These are phyloP conservation scores for Phytophthora uliginosa DNA, from an alignment of 352 stramenopile species.

Conservation along the genomic window DNA sequence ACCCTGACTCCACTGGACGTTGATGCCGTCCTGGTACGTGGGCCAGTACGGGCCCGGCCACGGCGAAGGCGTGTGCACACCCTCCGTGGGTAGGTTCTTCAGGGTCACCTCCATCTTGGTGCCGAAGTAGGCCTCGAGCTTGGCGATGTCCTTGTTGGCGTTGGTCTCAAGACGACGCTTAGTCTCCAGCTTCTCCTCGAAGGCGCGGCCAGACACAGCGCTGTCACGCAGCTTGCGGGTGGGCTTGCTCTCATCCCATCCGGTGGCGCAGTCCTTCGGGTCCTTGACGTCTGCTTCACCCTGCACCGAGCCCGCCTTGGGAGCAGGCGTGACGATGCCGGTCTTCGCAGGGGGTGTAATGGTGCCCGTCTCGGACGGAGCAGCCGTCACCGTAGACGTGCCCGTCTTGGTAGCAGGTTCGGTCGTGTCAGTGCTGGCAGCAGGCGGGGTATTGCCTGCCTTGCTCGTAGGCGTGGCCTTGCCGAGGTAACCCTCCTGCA, in stretches of 20 bases:
- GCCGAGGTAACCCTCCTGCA: conserved; percentile 21
- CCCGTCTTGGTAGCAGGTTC: conserved; percentile 16
- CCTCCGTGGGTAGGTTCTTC: conserved; percentile 33
- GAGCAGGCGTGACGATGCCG: background rate
- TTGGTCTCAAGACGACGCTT: conserved; percentile 31
- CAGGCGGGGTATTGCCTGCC: background rate
- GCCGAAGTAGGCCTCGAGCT: conserved; percentile 36
- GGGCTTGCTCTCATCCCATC: conserved; percentile 31
- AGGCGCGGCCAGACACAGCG: conserved; percentile 11
- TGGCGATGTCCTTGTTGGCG: conserved; percentile 35
- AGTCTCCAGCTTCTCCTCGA: conserved; percentile 16
- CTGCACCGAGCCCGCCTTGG: background rate
- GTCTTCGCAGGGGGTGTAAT: conserved; percentile 2
- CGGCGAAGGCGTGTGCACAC: conserved; percentile 24
- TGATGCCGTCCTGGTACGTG: conserved; percentile 77
- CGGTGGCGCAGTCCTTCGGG: conserved; percentile 37
- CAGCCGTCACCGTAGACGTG: conserved; percentile 3
- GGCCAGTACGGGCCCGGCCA: conserved; percentile 75
- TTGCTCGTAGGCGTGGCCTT: background rate
- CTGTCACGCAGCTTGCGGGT: conserved; percentile 27
- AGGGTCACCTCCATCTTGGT: conserved; percentile 36
- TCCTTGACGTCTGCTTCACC: background rate
- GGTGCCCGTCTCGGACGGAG: conserved; percentile 17
- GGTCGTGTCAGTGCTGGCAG: background rate
- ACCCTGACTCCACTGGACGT: conserved; percentile 36